Evolutionary conservation across 805 yeast species (phyloP).

Genomic region (Komagataella populi): DNA sequence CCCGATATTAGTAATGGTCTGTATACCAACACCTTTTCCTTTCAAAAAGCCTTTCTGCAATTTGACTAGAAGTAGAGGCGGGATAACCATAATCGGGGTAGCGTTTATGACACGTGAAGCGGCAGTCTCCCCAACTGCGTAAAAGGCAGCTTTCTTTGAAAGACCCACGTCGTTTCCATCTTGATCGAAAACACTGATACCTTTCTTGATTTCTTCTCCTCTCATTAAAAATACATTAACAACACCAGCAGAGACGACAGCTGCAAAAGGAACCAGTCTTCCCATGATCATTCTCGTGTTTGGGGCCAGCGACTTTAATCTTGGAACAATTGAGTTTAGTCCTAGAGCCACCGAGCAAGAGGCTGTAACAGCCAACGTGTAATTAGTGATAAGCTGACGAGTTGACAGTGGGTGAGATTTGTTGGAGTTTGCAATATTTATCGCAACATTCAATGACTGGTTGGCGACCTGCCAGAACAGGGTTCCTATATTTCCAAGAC

Average conservation of each 20-base stretch:
- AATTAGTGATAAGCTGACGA: conserved; percentile 62
- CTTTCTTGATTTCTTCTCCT: conserved; percentile 81
- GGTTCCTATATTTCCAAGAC: conserved; percentile 80
- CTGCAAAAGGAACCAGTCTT: conserved; percentile 94
- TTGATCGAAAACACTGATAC: conserved; percentile 58
- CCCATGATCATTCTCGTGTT: conserved; percentile 58
- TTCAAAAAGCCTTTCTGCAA: conserved; percentile 60
- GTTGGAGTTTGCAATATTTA: conserved; percentile 91
- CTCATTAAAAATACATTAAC: conserved; percentile 96
- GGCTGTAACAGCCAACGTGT: conserved; percentile 81
- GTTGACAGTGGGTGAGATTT: conserved; percentile 86
- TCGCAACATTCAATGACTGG: conserved; percentile 93
- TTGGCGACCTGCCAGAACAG: conserved; percentile 96
- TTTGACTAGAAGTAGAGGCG: conserved; percentile 73
- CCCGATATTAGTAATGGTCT: conserved; percentile 69
- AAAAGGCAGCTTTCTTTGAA: conserved; percentile 76
- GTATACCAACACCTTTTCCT: conserved; percentile 51
- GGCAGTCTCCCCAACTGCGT: conserved; percentile 97
- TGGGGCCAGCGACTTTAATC: conserved; percentile 57
- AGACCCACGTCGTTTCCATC: conserved; percentile 53
- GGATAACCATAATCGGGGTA: conserved; percentile 94
- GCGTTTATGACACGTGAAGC: conserved; percentile 91
- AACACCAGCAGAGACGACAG: conserved; percentile 94
- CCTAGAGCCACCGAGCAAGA: conserved; percentile 95
- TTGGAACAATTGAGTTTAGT: conserved; percentile 81